Conservation (phyloP, 208 protist genomes). For the Trichomonas gallinae region DNA sequence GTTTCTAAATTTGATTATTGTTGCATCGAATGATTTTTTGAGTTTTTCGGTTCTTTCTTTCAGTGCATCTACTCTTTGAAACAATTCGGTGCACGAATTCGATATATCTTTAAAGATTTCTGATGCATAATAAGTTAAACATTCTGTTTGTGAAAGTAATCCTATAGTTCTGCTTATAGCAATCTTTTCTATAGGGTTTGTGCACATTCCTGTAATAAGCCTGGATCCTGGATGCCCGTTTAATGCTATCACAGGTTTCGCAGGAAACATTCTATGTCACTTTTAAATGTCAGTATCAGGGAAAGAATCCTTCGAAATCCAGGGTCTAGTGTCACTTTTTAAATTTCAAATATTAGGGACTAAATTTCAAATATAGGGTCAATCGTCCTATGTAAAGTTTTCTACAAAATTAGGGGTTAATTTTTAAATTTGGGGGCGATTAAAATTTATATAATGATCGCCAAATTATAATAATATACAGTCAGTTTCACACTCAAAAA, state of each 20-base stretch:
- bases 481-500: too few relatives aligned
- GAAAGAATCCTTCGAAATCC: too few relatives aligned
- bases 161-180: neutral
- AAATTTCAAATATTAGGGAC: too few relatives aligned
- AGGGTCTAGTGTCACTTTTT: too few relatives aligned
- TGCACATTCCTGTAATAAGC: neutral
- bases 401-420: too few relatives aligned
- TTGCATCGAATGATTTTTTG: too few relatives aligned
- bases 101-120: neutral
- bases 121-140: neutral
- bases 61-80: neutral
- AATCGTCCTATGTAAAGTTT: too few relatives aligned
- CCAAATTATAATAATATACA: too few relatives aligned
- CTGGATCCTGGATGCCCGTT: neutral
- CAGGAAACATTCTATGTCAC: neutral
- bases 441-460: too few relatives aligned
- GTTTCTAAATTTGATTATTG: neutral
- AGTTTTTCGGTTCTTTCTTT: neutral
- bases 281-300: too few relatives aligned
- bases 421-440: too few relatives aligned
- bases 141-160: neutral
- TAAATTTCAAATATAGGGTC: too few relatives aligned
- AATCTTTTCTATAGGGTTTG: neutral
- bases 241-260: neutral
- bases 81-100: neutral